Evolutionary conservation across 129 eudicot genomes (phyloP), one percentile per base, ranked within the genome.

Genomic region (Glebionis coronaria): DNA sequence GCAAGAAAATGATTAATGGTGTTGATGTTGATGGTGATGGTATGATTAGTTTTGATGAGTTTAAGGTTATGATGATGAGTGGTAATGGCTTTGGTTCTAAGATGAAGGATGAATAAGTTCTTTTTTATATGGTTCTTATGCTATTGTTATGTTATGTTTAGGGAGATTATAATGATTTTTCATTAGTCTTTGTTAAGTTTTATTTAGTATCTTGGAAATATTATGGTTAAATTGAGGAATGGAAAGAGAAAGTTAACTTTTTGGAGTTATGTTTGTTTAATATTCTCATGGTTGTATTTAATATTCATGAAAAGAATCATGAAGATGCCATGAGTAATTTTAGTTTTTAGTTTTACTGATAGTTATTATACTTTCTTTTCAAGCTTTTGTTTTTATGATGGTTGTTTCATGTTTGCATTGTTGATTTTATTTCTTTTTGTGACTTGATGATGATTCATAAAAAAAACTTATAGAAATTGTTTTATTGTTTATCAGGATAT

Each of bases 41-140:
- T 0, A 76, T 77, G 79, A 87, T 87, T 5, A 73, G 70, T 52
- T 87, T 87, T 45, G 96, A 89, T 21, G 96, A 89, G 67, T 89
- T 89, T 63, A 85, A 72, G 82, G 90, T 76, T 19, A 89, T 89
- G 96, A 89, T 89, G 96, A 81, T 78, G 53, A 79, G 0, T 55
- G 96, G 96, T 14, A 49, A 12, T 49, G 18, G 57, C 6, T 38
- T 53, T 57, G 78, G 56, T 4, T 74, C 76, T 9, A 54, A 61
- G 40, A 46, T 27, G 54, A 23, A 51, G 51, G 42, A 35, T 5
- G 40, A 35, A 35, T 35, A 35, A 35, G 38, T 4, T 4, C 4
- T 35, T 35, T 35, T 35, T 35, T 5, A n/a, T n/a, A n/a, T n/a
- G n/a, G n/a, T n/a, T n/a, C n/a, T 5, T 35, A 35, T 6, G 40